phyloP scores from a whole-genome alignment of 2,329 filamentous ascomycete species.

The Macrophomina phaseolina region DNA sequence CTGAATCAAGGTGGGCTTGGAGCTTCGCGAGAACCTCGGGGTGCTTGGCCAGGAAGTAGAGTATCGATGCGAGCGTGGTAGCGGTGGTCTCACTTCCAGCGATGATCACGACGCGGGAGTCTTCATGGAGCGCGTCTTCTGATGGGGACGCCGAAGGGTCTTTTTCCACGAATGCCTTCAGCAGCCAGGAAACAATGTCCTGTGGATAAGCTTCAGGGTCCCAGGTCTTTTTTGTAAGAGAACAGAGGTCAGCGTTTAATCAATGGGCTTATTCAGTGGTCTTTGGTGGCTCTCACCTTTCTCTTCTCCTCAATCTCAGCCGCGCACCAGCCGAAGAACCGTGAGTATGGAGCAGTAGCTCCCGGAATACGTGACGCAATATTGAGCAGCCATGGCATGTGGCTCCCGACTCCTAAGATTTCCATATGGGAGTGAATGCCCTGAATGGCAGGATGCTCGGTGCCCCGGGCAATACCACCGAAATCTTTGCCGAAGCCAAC shows the following conservation, averaged over 20 bases:
- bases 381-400: slow-evolving; percentile 46
- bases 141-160: slow-evolving; percentile 43
- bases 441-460: slow-evolving; percentile 41
- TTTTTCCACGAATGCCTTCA: slow-evolving; percentile 47
- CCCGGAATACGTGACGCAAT: slow-evolving; percentile 40
- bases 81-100: slow-evolving; percentile 48
- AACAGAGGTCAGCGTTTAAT: too few relatives aligned
- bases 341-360: slow-evolving; percentile 34
- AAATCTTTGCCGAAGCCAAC: slow-evolving; percentile 51
- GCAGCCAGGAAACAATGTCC: slow-evolving; percentile 49
- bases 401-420: slow-evolving; percentile 39
- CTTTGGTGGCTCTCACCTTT: slow-evolving; percentile 31
- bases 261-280: too few relatives aligned
- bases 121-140: slow-evolving; percentile 39
- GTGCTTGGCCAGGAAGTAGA: slow-evolving; percentile 45
- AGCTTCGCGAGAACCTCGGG: slow-evolving; percentile 40
- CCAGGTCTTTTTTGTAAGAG: slow-evolving; percentile 31
- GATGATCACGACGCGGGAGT: slow-evolving; percentile 42
- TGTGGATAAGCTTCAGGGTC: slow-evolving; percentile 37
- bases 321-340: slow-evolving; percentile 39
- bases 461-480: slow-evolving; percentile 39
- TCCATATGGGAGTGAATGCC: slow-evolving; percentile 46
- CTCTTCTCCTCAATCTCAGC: slow-evolving; percentile 40
- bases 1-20: slow-evolving; percentile 37
- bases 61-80: slow-evolving; percentile 36